Evolutionary conservation across 441 rosid species (phyloP).

Genomic region (Codiaeum variegatum): DNA sequence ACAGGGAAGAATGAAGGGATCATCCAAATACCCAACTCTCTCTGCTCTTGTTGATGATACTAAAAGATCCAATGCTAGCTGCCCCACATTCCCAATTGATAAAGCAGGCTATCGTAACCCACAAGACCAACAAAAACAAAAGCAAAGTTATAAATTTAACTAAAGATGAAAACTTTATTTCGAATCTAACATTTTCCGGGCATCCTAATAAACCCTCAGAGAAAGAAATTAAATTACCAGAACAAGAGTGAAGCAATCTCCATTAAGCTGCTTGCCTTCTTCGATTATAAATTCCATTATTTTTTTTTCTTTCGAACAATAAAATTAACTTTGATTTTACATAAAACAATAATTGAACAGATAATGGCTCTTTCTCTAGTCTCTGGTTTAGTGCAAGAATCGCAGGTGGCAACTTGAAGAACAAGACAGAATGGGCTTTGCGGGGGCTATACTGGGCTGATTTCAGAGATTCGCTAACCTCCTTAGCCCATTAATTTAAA

Average conservation of each 20-base stretch:
- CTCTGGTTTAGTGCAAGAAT: background rate
- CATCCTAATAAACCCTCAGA: background rate
- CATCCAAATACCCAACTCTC: constrained; percentile 72
- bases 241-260: constrained; percentile 61
- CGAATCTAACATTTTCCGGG: background rate
- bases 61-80: constrained; percentile 78
- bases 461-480: background rate
- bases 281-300: constrained; percentile 62
- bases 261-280: constrained; percentile 42
- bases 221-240: constrained; percentile 39
- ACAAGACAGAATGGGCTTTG: constrained; percentile 7
- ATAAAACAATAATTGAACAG: background rate
- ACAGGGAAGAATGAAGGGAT: constrained; percentile 72
- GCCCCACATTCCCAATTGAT: constrained; percentile 90
- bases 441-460: background rate
- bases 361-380: background rate
- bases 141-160: background rate
- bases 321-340: background rate
- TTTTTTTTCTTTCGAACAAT: background rate
- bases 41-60: constrained; percentile 64
- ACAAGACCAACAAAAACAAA: background rate
- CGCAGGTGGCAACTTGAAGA: constrained; percentile 2
- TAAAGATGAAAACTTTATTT: background rate
- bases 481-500: background rate
- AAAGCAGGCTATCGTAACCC: constrained; percentile 57